phyloP scores from a whole-genome alignment of 2,329 filamentous ascomycete species.

The Colletotrichum lupini region DNA sequence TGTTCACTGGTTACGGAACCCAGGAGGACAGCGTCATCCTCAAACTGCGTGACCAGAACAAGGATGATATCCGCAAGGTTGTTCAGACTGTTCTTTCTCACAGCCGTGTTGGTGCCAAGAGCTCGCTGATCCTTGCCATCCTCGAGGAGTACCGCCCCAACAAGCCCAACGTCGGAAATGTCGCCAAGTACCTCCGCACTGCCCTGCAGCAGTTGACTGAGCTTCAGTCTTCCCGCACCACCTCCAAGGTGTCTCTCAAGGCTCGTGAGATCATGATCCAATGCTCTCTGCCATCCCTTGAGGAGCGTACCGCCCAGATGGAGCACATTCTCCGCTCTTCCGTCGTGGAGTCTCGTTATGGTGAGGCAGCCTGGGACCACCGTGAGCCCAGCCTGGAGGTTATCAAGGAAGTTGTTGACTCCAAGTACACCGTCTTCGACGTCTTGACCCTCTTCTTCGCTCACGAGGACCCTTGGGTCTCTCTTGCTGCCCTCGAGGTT shows the following conservation, averaged over 20 bases:
- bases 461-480: slow-evolving; percentile 94
- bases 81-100: slow-evolving; percentile 93
- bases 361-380: slow-evolving; percentile 97
- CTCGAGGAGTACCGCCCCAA: slow-evolving; percentile 96
- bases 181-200: slow-evolving; percentile 87
- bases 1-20: slow-evolving; percentile 85
- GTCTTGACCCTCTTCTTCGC: slow-evolving; percentile 95
- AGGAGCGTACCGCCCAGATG: slow-evolving; percentile 96
- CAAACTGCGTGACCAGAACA: slow-evolving; percentile 94
- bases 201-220: slow-evolving; percentile 89
- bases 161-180: slow-evolving; percentile 88
- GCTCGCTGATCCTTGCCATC: slow-evolving; percentile 90
- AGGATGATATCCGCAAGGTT: slow-evolving; percentile 87
- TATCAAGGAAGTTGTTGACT: slow-evolving; percentile 98
- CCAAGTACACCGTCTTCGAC: slow-evolving; percentile 98
- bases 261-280: slow-evolving; percentile 97
- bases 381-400: slow-evolving; percentile 89
- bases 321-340: slow-evolving; percentile 97
- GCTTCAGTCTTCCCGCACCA: slow-evolving; percentile 81
- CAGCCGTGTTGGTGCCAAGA: slow-evolving; percentile 92
- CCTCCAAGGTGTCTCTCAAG: slow-evolving; percentile 96
- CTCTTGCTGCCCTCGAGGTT: slow-evolving; percentile 91
- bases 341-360: slow-evolving; percentile 96
- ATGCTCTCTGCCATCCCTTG: slow-evolving; percentile 93
- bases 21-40: slow-evolving; percentile 96